These are phyloP conservation scores for Neospermospora avenae DNA, from an alignment of 2,329 filamentous ascomycete genomes.

Conservation along the genomic window DNA sequence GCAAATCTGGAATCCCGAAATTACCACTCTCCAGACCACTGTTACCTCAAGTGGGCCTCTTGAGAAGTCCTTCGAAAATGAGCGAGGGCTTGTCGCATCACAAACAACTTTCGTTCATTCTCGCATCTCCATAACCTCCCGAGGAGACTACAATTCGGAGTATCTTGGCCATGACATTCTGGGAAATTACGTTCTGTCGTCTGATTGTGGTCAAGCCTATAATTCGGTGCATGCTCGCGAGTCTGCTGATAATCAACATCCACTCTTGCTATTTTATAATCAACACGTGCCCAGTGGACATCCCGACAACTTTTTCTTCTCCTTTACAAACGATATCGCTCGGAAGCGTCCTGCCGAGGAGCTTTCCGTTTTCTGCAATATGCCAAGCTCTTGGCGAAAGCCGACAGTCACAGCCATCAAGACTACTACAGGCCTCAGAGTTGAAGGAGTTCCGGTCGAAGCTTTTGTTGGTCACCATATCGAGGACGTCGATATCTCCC, in stretches of 20 bases:
- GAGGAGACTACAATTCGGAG: neutral
- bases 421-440: neutral
- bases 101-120: conserved; percentile 37
- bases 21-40: conserved; percentile 34
- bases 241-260: neutral
- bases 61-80: conserved; percentile 21
- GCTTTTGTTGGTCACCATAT: neutral
- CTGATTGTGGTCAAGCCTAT: conserved; percentile 55
- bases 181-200: conserved; percentile 50
- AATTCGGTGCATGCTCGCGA: conserved; percentile 46
- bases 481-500: neutral
- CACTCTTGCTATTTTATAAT: conserved; percentile 57
- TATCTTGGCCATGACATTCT: conserved; percentile 36
- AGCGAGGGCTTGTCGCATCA: conserved; percentile 17
- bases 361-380: neutral
- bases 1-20: conserved; percentile 42
- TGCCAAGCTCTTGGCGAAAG: neutral
- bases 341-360: neutral
- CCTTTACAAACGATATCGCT: conserved; percentile 45
- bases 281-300: conserved; percentile 45
- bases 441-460: neutral
- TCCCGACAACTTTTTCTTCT: conserved; percentile 48
- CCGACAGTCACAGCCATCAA: neutral
- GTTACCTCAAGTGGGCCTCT: conserved; percentile 37
- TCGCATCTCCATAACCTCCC: conserved; percentile 38